Evolutionary conservation across 1,284 basidiomycete genomes (phyloP), one percentile per base, ranked within the genome.

Genomic region (Amylostereum chailletii): DNA sequence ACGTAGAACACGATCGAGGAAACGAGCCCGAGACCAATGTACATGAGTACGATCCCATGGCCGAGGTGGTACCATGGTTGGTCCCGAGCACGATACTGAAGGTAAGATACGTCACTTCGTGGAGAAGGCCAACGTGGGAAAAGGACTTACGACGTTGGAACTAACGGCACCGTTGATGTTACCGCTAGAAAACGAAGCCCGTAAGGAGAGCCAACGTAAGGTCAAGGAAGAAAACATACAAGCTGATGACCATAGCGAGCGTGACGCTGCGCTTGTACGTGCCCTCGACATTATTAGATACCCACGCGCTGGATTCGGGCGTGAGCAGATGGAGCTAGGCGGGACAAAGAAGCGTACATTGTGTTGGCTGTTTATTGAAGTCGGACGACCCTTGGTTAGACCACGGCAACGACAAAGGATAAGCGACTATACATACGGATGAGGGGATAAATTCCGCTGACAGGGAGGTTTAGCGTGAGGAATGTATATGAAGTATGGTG

Each of bases 221-320:
- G 27, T 7, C 33, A 30, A 1, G 5, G 30, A 26, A 42, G 50
- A 37, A 40, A 29, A 66, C 77, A 57, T 53, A 80, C 79, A 74
- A 78, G 50, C 78, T 74, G 51, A 86, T 83, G 5, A 79, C 74
- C 81, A 86, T 83, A 1, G 72, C 86, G 30, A 87, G 67, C 0
- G 83, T 75, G 1, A 87, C 85, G 55, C 81, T 83, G 29, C 86
- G 80, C 57, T 88, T 88, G 64, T 88, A 89, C 0, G 77, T 74
- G 5, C 86, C 72, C 57, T 81, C 77, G 33, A 74, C 66, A 48
- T 77, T 77, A 46, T 68, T 65, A 8, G 74, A 71, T 2, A 75
- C 69, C 70, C 76, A 77, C 27, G 79, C 74, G 11, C 74, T 68
- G 51, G 19, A 10, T n/a, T 36, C 36, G n/a, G 32, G 51, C 5